These are phyloP conservation scores for Paraphoma chrysanthemicola DNA, from an alignment of 2,329 filamentous ascomycete species.

Conservation along the genomic window DNA sequence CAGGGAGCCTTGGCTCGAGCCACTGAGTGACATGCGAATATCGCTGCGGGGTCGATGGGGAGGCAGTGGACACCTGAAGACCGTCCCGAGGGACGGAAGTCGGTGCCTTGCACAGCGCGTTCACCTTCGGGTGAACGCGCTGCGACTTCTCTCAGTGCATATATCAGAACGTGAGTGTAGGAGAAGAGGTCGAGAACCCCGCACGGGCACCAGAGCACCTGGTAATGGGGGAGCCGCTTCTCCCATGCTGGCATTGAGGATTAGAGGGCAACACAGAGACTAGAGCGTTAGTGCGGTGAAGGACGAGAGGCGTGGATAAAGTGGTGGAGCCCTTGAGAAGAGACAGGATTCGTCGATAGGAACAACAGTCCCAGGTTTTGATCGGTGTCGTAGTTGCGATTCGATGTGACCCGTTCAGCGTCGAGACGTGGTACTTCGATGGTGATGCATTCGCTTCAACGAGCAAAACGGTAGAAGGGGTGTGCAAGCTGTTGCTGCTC, in stretches of 20 bases:
- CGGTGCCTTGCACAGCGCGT: neutral
- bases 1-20: neutral
- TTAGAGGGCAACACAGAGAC: neutral
- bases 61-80: constrained; percentile 1
- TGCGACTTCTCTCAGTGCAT: neutral
- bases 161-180: neutral
- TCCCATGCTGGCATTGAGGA: neutral
- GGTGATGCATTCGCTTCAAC: no score
- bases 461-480: no score
- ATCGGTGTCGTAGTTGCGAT: neutral
- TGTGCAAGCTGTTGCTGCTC: no score
- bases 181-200: neutral
- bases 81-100: neutral
- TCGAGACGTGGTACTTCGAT: neutral
- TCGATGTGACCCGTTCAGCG: neutral
- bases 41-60: neutral
- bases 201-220: neutral
- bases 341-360: neutral
- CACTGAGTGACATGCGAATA: neutral
- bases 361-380: neutral
- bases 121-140: neutral
- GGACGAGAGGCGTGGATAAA: neutral
- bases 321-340: neutral
- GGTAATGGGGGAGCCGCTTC: neutral
- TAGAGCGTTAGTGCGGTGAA: neutral